phyloP scores from a whole-genome alignment of 306 rosid genomes.

The Mimosa pudica region DNA sequence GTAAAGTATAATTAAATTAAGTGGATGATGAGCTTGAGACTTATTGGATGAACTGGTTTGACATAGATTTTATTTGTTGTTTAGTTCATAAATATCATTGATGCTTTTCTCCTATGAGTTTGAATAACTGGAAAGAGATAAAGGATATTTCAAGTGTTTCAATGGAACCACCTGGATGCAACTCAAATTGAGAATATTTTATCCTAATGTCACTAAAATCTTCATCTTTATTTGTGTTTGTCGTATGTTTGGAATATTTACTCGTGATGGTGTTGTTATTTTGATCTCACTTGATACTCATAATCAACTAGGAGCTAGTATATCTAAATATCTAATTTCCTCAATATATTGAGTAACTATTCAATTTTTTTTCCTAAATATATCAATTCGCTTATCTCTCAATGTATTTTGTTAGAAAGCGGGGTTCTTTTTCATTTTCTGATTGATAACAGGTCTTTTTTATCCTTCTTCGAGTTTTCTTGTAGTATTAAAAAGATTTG shows the following conservation, averaged over 20 bases:
- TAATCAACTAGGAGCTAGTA: neutral
- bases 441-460: neutral
- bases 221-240: neutral
- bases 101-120: neutral
- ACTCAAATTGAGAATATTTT: constrained; percentile 24
- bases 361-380: neutral
- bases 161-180: constrained; percentile 35
- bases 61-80: constrained; percentile 14
- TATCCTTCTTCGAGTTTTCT: neutral
- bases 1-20: neutral
- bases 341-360: neutral
- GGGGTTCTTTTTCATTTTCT: neutral
- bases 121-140: neutral
- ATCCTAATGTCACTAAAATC: constrained; percentile 15
- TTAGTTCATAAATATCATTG: neutral
- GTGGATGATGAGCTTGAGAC: neutral
- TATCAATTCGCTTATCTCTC: neutral
- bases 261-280: constrained; percentile 7
- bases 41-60: constrained; percentile 22
- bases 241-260: neutral
- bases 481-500: no score
- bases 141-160: neutral
- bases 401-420: neutral
- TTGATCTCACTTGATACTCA: constrained; percentile 4
- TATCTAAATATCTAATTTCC: neutral